These are phyloP conservation scores for Cladophialophora bantiana DNA, from an alignment of 2,329 filamentous ascomycete species.

Conservation along the genomic window DNA sequence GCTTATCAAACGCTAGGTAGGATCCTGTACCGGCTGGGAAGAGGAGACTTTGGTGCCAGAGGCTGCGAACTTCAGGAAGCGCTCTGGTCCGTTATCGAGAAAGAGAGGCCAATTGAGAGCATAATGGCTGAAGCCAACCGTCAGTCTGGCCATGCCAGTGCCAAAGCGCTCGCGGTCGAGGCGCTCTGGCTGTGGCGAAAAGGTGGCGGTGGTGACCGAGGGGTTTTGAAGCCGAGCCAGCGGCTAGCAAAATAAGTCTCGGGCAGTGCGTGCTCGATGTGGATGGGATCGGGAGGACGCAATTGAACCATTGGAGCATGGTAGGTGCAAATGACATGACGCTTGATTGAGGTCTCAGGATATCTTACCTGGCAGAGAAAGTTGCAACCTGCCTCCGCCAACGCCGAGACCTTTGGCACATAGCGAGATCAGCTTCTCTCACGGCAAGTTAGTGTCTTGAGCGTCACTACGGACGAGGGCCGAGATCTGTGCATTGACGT, in stretches of 20 bases:
- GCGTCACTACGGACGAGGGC: background rate
- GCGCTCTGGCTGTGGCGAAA: conserved; percentile 84
- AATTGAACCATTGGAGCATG: background rate
- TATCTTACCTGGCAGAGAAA: background rate
- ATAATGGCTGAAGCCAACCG: conserved; percentile 76
- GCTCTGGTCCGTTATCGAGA: conserved; percentile 80
- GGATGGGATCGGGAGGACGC: background rate
- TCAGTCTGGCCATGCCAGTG: conserved; percentile 76
- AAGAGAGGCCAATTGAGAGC: conserved; percentile 77
- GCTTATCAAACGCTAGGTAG: conserved; percentile 90
- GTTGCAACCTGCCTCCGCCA: background rate
- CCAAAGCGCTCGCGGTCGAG: conserved; percentile 83
- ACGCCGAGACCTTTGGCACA: background rate
- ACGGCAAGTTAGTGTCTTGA: background rate
- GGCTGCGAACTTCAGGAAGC: conserved; percentile 73
- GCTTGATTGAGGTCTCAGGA: background rate
- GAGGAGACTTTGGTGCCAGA: conserved; percentile 70
- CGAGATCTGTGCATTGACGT: too few relatives aligned
- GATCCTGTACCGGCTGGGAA: conserved; percentile 81
- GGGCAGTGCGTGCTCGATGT: background rate
- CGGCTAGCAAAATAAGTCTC: conserved; percentile 30
- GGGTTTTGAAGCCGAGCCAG: conserved; percentile 48
- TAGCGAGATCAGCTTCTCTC: background rate
- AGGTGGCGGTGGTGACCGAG: conserved; percentile 61
- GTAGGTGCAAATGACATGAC: conserved; percentile 1